phyloP scores from a whole-genome alignment of 768 basidiomycete species.

The Jaapia argillacea region DNA sequence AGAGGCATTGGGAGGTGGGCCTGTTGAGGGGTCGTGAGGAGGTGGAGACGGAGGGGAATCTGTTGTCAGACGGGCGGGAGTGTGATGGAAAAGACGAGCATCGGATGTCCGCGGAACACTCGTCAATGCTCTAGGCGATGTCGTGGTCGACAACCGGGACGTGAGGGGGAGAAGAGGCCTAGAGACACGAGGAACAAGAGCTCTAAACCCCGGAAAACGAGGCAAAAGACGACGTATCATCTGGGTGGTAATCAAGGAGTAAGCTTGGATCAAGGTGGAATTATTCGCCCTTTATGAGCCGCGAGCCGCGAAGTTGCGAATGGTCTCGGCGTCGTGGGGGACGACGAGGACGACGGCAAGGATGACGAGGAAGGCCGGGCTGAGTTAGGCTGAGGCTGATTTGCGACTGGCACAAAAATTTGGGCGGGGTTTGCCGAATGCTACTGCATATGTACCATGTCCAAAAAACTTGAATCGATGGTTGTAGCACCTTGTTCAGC shows the following conservation, averaged over 20 bases:
- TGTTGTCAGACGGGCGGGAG: constrained; percentile 36
- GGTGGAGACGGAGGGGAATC: constrained; percentile 22
- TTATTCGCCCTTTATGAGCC: background rate
- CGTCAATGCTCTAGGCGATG: constrained; percentile 21
- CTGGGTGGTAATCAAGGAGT: background rate
- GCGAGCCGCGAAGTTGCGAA: background rate
- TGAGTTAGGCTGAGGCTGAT: too few species aligned
- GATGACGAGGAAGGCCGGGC: background rate
- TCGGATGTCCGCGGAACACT: constrained; percentile 18
- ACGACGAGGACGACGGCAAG: background rate
- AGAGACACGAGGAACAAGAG: constrained; percentile 31
- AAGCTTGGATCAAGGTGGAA: background rate
- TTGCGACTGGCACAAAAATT: too few species aligned
- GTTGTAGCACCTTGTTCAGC: too few species aligned
- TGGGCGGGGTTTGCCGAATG: too few species aligned
- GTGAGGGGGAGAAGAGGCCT: constrained; percentile 39
- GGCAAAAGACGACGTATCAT: constrained; percentile 27
- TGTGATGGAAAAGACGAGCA: constrained; percentile 40
- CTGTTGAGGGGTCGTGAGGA: constrained; percentile 16
- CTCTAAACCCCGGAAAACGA: constrained; percentile 36
- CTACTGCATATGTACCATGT: too few species aligned
- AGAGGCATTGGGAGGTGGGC: constrained; percentile 39
- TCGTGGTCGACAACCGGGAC: constrained; percentile 23
- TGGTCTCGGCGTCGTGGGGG: background rate
- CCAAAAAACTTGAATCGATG: too few species aligned